Percentiles rank a stretch among this genome's conserved stretches.
Conservation (phyloP, 2,329 filamentous ascomycete genomes). For the Trichoderma semiorbis region DNA sequence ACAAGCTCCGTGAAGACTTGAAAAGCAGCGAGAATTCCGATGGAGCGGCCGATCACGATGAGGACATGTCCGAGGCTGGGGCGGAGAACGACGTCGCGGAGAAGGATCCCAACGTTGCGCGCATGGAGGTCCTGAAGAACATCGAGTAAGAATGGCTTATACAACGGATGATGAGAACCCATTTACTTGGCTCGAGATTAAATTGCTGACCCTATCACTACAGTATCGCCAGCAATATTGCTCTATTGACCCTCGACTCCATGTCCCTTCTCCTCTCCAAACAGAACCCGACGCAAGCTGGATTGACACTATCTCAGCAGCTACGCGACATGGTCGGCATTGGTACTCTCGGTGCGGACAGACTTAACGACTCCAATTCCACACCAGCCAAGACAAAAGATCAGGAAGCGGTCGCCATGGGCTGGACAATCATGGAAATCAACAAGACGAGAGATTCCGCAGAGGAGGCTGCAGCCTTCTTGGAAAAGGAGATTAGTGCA, state of each 20-base stretch:
- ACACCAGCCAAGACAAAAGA: slow-evolving; percentile 54
- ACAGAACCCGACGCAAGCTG: slow-evolving; percentile 67
- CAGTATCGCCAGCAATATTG: slow-evolving; percentile 48
- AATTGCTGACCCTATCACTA: background rate
- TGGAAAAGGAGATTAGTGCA: slow-evolving; percentile 72
- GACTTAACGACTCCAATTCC: slow-evolving; percentile 58
- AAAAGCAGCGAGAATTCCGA: slow-evolving; percentile 41
- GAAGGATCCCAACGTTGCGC: slow-evolving; percentile 46
- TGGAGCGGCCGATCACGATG: slow-evolving; percentile 43
- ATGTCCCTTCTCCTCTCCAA: slow-evolving; percentile 82
- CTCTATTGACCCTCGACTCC: slow-evolving; percentile 73
- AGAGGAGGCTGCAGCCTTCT: slow-evolving; percentile 64
- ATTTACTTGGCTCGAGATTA: background rate
- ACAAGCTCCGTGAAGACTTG: slow-evolving; percentile 67
- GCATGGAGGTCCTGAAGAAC: slow-evolving; percentile 55
- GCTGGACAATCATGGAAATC: slow-evolving; percentile 77
- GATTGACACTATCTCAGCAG: slow-evolving; percentile 64
- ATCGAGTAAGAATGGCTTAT: slow-evolving; percentile 45
- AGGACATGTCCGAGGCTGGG: slow-evolving; percentile 46
- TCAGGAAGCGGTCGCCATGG: slow-evolving; percentile 56
- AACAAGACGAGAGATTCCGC: slow-evolving; percentile 71
- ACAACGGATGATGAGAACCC: background rate
- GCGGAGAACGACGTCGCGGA: slow-evolving; percentile 44
- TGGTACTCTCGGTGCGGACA: slow-evolving; percentile 69
- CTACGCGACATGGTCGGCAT: slow-evolving; percentile 70